Conservation (phyloP, 176 grass and related monocot species). For the Phoenix roebelenii region DNA sequence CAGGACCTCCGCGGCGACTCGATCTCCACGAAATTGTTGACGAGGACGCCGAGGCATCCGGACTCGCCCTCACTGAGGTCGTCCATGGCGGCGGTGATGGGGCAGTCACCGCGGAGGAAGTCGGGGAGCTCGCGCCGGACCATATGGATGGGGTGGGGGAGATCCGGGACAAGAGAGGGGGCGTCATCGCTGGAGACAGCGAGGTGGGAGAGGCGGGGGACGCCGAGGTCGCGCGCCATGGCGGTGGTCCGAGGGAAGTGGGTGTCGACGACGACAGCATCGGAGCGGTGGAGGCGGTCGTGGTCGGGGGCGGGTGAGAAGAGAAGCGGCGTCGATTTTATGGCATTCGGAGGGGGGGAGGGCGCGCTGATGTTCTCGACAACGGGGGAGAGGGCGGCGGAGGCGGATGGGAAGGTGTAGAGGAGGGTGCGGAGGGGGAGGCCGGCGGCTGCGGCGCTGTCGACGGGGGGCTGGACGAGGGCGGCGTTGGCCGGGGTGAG, state of each 20-base stretch:
- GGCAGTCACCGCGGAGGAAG: neutral
- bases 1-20: too few species aligned
- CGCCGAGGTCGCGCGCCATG: neutral
- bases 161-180: neutral
- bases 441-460: too few species aligned
- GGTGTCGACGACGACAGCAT: neutral
- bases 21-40: neutral
- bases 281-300: neutral
- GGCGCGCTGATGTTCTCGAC: too few species aligned
- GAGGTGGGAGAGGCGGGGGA: neutral
- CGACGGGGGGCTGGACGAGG: too few species aligned
- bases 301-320: too few species aligned
- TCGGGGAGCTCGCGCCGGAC: too few species aligned
- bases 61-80: neutral
- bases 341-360: too few species aligned
- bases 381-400: too few species aligned
- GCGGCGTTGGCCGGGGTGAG: too few species aligned
- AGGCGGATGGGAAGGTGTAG: too few species aligned
- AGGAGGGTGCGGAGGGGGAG: too few species aligned
- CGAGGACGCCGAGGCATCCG: neutral
- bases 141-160: neutral
- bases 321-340: too few species aligned
- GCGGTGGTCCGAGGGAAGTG: neutral
- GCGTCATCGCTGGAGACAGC: neutral
- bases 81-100: neutral